phyloP scores from a whole-genome alignment of 768 basidiomycete species.

The Amanita exitialis region DNA sequence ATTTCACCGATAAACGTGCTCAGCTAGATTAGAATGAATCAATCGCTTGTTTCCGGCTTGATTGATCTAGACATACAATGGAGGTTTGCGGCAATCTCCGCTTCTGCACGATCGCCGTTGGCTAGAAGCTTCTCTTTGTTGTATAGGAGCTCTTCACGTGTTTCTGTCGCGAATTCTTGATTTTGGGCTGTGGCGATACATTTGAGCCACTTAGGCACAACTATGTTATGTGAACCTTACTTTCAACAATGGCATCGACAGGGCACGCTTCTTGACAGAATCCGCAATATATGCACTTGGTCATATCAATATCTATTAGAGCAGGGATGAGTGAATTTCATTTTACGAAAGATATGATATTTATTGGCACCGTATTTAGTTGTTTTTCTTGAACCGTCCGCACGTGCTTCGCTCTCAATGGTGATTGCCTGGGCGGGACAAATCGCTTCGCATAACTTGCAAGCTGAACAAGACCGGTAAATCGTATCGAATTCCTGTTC shows the following conservation, averaged over 20 bases:
- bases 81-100: slow-evolving; percentile 94
- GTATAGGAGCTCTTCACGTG: slow-evolving; percentile 94
- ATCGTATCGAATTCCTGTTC: not conserved
- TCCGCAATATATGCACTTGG: slow-evolving; percentile 99
- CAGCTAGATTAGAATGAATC: slow-evolving; percentile 38
- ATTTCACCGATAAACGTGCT: slow-evolving; percentile 74
- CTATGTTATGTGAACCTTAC: slow-evolving; percentile 37
- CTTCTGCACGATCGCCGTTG: slow-evolving; percentile 93
- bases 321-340: not conserved
- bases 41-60: slow-evolving; percentile 9
- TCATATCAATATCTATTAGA: slow-evolving; percentile 91
- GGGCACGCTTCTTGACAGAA: slow-evolving; percentile 99
- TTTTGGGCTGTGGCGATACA: slow-evolving; percentile 66
- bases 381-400: slow-evolving; percentile 92
- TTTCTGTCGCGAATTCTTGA: slow-evolving; percentile 95
- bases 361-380: slow-evolving; percentile 81
- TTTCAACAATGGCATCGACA: slow-evolving; percentile 98
- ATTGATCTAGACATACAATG: slow-evolving; percentile 34
- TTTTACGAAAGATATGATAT: not conserved
- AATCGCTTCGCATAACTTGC: slow-evolving; percentile 98
- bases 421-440: slow-evolving; percentile 99
- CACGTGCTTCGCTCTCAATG: slow-evolving; percentile 93
- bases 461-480: slow-evolving; percentile 42
- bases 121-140: slow-evolving; percentile 98
- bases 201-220: slow-evolving; percentile 6